Evolutionary conservation across 2,329 filamentous ascomycete genomes (phyloP).

Genomic region (Dryadomyces quercivorus): DNA sequence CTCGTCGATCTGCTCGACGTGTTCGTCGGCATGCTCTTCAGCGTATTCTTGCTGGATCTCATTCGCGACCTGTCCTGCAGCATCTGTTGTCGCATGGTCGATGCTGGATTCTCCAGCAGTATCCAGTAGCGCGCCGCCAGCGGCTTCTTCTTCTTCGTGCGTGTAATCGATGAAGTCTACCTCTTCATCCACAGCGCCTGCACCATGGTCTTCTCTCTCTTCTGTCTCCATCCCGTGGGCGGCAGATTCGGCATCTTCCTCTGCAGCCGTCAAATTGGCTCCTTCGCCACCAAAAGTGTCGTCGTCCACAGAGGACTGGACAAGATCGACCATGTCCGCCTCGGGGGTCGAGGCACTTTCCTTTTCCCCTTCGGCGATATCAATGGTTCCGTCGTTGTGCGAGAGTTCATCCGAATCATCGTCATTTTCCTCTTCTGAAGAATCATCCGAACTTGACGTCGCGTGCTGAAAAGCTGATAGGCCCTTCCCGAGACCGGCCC

Average conservation of each 20-base stretch:
- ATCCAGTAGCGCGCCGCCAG: slow-evolving; percentile 7
- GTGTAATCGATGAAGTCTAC: slow-evolving; percentile 5
- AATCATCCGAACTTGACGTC: slow-evolving; percentile 3
- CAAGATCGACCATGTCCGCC: neutral
- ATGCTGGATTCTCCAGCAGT: neutral
- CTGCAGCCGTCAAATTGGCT: neutral
- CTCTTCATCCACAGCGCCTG: neutral
- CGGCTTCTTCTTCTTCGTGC: slow-evolving; percentile 7
- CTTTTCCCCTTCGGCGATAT: slow-evolving; percentile 2
- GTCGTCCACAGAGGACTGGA: neutral
- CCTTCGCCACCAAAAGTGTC: neutral
- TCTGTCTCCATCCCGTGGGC: neutral
- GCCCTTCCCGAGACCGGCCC: slow-evolving; percentile 12
- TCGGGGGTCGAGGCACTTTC: neutral
- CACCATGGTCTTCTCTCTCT: neutral
- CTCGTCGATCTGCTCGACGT: neutral
- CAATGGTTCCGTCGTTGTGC: neutral
- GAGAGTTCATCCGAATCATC: slow-evolving; percentile 2
- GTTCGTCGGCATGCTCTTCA: neutral
- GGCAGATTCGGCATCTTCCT: neutral
- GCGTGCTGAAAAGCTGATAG: slow-evolving; percentile 8
- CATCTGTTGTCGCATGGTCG: neutral
- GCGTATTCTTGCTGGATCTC: neutral
- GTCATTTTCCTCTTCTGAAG: slow-evolving; percentile 2
- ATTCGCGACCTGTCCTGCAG: neutral